These are phyloP conservation scores for Lactarius sp. DNA, from an alignment of 768 basidiomycete species.

Conservation along the genomic window DNA sequence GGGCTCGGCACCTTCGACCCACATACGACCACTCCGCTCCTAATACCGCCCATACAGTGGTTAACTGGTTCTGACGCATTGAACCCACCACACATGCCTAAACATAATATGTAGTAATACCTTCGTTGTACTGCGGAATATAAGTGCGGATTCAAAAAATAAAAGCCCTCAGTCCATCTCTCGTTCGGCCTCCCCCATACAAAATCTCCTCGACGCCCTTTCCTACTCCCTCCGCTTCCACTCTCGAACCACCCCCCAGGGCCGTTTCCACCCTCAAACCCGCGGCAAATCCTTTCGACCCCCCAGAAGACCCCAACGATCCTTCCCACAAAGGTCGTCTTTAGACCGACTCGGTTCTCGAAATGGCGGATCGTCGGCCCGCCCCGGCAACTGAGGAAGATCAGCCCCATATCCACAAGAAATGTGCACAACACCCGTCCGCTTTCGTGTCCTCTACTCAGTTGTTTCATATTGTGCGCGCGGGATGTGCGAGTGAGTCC, in stretches of 20 bases:
- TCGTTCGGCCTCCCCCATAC: conserved; percentile 27
- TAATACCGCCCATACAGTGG: no score
- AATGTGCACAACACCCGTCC: conserved; percentile 46
- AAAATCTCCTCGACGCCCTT: conserved; percentile 37
- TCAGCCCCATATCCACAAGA: conserved; percentile 43
- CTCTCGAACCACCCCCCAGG: conserved; percentile 25
- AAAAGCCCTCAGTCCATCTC: conserved; percentile 4
- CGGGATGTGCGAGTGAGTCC: no score
- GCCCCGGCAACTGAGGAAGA: conserved; percentile 45
- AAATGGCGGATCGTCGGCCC: conserved; percentile 24
- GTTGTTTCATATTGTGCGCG: not conserved
- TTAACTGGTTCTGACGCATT: no score
- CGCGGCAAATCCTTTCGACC: conserved; percentile 22
- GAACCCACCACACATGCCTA: no score
- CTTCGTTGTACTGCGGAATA: no score
- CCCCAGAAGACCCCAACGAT: conserved; percentile 30
- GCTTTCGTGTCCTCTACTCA: not conserved
- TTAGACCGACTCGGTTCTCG: conserved; percentile 53
- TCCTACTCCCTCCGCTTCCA: conserved; percentile 29
- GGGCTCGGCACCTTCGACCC: no score
- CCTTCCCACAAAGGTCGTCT: no score
- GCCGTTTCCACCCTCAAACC: conserved; percentile 34
- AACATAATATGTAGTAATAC: no score
- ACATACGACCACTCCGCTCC: no score
- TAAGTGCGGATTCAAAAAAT: no score